Base-by-base conservation (phyloP, 495 filamentous ascomycete species). In the Lophium mytilinum region DNA sequence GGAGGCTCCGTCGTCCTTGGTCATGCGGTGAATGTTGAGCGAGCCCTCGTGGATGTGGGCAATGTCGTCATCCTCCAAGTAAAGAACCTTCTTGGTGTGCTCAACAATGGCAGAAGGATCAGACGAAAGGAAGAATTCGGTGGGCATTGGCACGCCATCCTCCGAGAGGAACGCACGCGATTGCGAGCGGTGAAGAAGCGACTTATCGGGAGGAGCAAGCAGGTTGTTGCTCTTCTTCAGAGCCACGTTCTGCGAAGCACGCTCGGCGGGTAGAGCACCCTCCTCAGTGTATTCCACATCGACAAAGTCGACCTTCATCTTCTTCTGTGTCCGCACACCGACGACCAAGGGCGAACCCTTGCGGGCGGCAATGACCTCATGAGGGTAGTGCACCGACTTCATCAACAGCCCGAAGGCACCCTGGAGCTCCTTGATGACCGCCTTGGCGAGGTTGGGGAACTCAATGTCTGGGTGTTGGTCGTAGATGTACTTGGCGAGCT, bases 291-390 rank as follows among this genome's bases (percentile, higher is more conserved):
- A 96, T 72, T 98, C 94, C 52, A 98, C 93, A 72, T 98, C 93
- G 63, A 98, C 93, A 68, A 98, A 98, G 74, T 98, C 93, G 56
- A 98, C 93, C 85, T 98, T 98, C 93, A 98, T 97, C 77, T 95
- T 95, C 80, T 85, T 92, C 72, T 89, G 80, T 42, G 93, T 96
- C 71, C 88, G 83, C 63, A 98, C 93, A 68, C 93, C 93, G 64
- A 98, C 85, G 48, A 98, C 93, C 43, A 98, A 78, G 19, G 93
- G 93, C 15, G 93, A 98, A 70, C 93, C 93, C 80, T 98, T 98
- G 64, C 93, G 87, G 61, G 93, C 94, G 34, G 93, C 93, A 73
- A 98, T 89, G 43, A 97, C 87, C 76, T 98, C 94, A 72, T 96
- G 91, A 55, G 93, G 92, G 75, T 89, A 98, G 78, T 97, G 93